Evolutionary conservation across 441 rosid genomes (phyloP), one percentile per base, ranked within the genome.

Genomic region (Arabidopsis lyrata): DNA sequence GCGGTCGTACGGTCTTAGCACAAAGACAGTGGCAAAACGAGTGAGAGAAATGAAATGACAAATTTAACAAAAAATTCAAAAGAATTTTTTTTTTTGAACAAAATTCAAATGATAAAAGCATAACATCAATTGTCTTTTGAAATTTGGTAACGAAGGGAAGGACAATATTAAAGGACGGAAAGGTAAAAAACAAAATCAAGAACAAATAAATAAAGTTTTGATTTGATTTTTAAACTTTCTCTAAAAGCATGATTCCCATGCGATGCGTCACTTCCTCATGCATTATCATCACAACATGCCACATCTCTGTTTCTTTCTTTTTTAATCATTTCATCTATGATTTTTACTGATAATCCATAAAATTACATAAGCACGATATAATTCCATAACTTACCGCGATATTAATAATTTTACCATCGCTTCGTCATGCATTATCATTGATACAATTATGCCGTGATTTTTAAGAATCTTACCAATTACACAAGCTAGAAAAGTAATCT

Each of bases 81-180:
- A 63, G n/a, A 52, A 2, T 22, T 22, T 22, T 2, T 22, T 22
- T 22, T 22, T 22, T 22, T 2, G 2, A 22, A 2, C 24, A 47
- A 29, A 38, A 55, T 69, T 63, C 8, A 63, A 69, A 69, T 69
- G n/a, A 52, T 22, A 22, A 22, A 22, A 22, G 64, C 47, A 76
- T 31, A 55, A 15, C 66, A 76, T 70, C 66, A 56, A 69, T 63
- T 76, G 53, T 63, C 66, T 76, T 76, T 70, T 76, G 71, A 62
- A 62, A 1, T 63, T 76, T 58, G 48, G 76, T 63, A 48, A 56
- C 32, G 16, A 76, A 31, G 66, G 31, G 14, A 56, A 70, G 39
- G 76, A 76, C 66, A 64, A 70, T 45, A 14, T 22, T 32, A 76
- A 61, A 76, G 49, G 59, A 76, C 75, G 70, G 66, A 76, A 70